These are phyloP conservation scores for Pichia kluyveri DNA, from an alignment of 805 yeast species.

Conservation along the genomic window DNA sequence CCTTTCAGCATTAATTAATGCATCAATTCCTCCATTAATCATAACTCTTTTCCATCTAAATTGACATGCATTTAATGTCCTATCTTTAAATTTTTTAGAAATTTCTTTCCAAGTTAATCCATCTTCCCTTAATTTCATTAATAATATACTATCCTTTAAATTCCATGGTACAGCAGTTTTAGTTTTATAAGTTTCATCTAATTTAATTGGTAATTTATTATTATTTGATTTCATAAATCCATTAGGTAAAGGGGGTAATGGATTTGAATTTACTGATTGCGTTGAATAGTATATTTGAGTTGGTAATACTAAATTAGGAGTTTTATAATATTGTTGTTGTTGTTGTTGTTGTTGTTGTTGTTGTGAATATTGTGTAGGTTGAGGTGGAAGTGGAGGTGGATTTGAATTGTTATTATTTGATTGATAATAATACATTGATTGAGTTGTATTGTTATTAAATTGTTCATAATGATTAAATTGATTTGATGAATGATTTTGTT, in stretches of 20 bases:
- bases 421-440: too few species aligned
- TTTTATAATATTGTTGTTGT: not conserved
- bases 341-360: not conserved
- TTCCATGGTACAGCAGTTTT: constrained; percentile 7
- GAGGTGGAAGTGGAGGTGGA: not conserved
- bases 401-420: not conserved
- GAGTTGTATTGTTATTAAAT: not conserved
- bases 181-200: not conserved
- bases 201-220: not conserved
- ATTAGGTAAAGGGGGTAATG: not conserved
- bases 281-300: not conserved
- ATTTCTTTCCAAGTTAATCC: constrained; percentile 8
- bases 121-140: constrained; percentile 1
- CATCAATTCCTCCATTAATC: constrained; percentile 3
- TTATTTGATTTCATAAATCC: too few species aligned
- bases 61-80: constrained; percentile 9
- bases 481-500: too few species aligned
- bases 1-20: not conserved
- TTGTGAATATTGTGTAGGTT: not conserved
- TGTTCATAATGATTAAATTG: too few species aligned
- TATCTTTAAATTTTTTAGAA: constrained; percentile 1
- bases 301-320: not conserved
- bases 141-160: not conserved
- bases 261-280: not conserved
- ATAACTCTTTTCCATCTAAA: constrained; percentile 8